phyloP scores from a whole-genome alignment of 352 stramenopile species.

The Blastocystis sp. region DNA sequence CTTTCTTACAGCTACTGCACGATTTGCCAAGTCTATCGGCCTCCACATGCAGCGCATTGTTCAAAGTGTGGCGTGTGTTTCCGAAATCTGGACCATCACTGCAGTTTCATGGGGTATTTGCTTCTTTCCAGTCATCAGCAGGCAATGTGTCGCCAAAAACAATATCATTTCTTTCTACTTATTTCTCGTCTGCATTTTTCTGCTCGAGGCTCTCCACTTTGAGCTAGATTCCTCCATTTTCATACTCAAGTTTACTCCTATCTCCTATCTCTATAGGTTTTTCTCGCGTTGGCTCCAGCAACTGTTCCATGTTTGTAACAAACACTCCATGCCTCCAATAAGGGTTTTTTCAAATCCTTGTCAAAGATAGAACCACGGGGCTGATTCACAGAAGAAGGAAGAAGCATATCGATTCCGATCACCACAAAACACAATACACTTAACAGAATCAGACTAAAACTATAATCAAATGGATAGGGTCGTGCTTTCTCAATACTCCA shows the following conservation, averaged over 20 bases:
- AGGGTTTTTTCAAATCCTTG: too few relatives aligned
- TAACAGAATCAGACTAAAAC: too few relatives aligned
- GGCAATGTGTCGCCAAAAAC: conserved; percentile 11
- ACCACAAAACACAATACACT: too few relatives aligned
- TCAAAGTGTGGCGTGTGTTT: conserved; percentile 15
- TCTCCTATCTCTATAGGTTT: neutral
- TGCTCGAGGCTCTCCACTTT: neutral
- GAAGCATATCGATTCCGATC: too few relatives aligned
- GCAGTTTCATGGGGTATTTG: conserved; percentile 14
- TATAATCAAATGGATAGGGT: too few relatives aligned
- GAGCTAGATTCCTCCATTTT: neutral
- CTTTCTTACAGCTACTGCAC: conserved; percentile 28
- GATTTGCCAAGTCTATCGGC: neutral
- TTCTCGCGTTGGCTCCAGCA: neutral
- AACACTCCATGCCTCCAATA: neutral
- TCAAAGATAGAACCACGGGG: too few relatives aligned
- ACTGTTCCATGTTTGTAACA: neutral
- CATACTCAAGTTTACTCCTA: neutral
- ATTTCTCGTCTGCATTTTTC: neutral
- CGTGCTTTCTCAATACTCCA: neutral
- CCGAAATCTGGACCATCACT: conserved; percentile 21
- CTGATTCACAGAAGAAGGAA: too few relatives aligned
- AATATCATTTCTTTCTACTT: neutral
- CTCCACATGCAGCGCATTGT: neutral
- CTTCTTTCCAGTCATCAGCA: neutral